Percentiles rank a stretch among this genome's conserved stretches.
phyloP scores from a whole-genome alignment of 495 filamentous ascomycete species.

The Talaromyces trachyspermus region DNA sequence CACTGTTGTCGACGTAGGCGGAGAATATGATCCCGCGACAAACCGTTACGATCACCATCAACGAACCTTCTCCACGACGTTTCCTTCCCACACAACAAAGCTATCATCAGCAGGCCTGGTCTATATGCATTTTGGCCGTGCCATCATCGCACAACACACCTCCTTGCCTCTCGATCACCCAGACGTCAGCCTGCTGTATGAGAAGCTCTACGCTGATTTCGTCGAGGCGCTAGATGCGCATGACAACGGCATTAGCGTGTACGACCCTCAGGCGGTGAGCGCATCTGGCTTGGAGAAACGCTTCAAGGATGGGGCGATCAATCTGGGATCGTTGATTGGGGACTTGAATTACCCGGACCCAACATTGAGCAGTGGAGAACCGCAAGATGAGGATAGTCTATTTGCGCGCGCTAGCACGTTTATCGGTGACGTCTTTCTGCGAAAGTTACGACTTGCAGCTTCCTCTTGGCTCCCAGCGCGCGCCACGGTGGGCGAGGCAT shows the following conservation, averaged over 20 bases:
- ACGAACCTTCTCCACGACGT: slow-evolving; percentile 74
- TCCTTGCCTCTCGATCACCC: slow-evolving; percentile 51
- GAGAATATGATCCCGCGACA: slow-evolving; percentile 67
- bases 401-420: slow-evolving; percentile 70
- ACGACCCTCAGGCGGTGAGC: slow-evolving; percentile 57
- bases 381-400: slow-evolving; percentile 73
- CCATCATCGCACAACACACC: slow-evolving; percentile 67
- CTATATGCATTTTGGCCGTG: slow-evolving; percentile 87
- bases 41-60: slow-evolving; percentile 97
- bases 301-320: slow-evolving; percentile 76
- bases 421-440: slow-evolving; percentile 78
- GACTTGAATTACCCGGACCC: slow-evolving; percentile 63
- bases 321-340: slow-evolving; percentile 72
- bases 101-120: slow-evolving; percentile 89
- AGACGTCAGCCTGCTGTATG: slow-evolving; percentile 66
- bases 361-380: slow-evolving; percentile 34
- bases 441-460: slow-evolving; percentile 55
- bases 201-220: slow-evolving; percentile 88
- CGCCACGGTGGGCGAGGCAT: slow-evolving; percentile 64
- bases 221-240: slow-evolving; percentile 95
- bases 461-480: slow-evolving; percentile 79
- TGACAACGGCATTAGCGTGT: slow-evolving; percentile 85
- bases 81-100: slow-evolving; percentile 72
- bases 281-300: slow-evolving; percentile 64
- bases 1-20: slow-evolving; percentile 92